A percentile compares a stretch with the other conserved stretches of the same genome.
Conservation (phyloP, 768 basidiomycete genomes). For the Tricholoma saponaceum region DNA sequence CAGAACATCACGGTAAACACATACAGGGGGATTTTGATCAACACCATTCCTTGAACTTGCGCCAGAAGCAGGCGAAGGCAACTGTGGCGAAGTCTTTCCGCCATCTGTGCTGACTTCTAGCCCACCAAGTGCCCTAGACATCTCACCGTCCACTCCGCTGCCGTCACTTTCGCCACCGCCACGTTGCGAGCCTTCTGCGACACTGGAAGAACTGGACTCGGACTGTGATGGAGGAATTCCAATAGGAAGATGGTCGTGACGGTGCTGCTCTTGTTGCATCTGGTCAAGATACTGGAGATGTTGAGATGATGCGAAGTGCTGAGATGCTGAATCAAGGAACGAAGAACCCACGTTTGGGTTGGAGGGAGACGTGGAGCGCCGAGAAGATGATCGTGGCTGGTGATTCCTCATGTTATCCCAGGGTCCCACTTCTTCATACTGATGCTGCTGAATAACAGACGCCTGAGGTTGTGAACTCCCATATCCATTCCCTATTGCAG, state of each 20-base stretch:
- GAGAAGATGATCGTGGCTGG: conserved; percentile 23
- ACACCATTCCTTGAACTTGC: conserved; percentile 47
- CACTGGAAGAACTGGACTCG: conserved; percentile 30
- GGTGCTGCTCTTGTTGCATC: conserved; percentile 11
- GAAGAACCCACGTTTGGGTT: neutral
- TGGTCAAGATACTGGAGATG: conserved; percentile 13
- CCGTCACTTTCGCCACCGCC: conserved; percentile 11
- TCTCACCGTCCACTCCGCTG: conserved; percentile 22
- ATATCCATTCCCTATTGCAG: conserved; percentile 15
- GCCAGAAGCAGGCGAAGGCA: conserved; percentile 73
- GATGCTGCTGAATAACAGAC: conserved; percentile 10
- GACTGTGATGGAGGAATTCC: conserved; percentile 13
- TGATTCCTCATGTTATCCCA: conserved; percentile 35
- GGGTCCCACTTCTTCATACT: conserved; percentile 36
- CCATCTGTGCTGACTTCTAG: conserved; percentile 51
- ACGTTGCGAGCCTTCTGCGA: conserved; percentile 20
- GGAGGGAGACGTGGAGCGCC: conserved; percentile 33
- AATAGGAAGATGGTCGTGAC: conserved; percentile 4
- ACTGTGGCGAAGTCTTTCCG: conserved; percentile 64
- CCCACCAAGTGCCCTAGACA: conserved; percentile 38
- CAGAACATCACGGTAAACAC: conserved; percentile 20
- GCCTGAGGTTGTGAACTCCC: conserved; percentile 5
- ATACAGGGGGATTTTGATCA: conserved; percentile 92
- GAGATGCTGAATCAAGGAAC: conserved; percentile 5
- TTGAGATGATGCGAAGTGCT: conserved; percentile 4